Conservation (phyloP, 805 yeast species). For the Metschnikowia proteae region DNA sequence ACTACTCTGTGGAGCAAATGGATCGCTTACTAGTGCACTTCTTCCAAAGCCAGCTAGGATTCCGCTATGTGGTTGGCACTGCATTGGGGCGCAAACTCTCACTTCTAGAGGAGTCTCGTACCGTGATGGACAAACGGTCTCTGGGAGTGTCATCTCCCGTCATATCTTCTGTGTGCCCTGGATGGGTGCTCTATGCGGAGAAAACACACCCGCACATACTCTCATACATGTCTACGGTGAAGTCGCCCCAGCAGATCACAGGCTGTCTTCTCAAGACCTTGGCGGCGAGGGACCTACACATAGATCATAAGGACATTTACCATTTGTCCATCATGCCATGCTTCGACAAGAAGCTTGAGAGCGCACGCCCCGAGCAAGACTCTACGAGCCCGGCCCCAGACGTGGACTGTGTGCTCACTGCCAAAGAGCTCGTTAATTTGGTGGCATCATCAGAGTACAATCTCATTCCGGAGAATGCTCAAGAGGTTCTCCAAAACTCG, state of each 20-base stretch:
- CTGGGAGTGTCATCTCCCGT: conserved; percentile 40
- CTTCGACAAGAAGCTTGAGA: conserved; percentile 93
- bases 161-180: conserved; percentile 83
- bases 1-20: conserved; percentile 46
- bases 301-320: conserved; percentile 48
- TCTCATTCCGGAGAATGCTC: conserved; percentile 19
- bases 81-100: conserved; percentile 75
- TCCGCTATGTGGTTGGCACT: conserved; percentile 74
- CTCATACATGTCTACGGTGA: conserved; percentile 65
- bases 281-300: conserved; percentile 26
- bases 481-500: background rate
- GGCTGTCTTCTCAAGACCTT: conserved; percentile 69
- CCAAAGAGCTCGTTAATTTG: conserved; percentile 78
- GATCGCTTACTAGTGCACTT: conserved; percentile 62
- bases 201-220: conserved; percentile 88
- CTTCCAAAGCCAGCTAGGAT: conserved; percentile 59
- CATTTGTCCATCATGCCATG: conserved; percentile 95
- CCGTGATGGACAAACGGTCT: background rate
- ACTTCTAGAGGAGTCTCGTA: conserved; percentile 39
- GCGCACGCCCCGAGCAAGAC: conserved; percentile 68
- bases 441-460: conserved; percentile 49
- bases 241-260: conserved; percentile 92
- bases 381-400: conserved; percentile 34
- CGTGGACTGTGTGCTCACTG: conserved; percentile 93
- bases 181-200: conserved; percentile 94